Conservation (phyloP, 257 asterid species). For the Fraxinus pennsylvanica region DNA sequence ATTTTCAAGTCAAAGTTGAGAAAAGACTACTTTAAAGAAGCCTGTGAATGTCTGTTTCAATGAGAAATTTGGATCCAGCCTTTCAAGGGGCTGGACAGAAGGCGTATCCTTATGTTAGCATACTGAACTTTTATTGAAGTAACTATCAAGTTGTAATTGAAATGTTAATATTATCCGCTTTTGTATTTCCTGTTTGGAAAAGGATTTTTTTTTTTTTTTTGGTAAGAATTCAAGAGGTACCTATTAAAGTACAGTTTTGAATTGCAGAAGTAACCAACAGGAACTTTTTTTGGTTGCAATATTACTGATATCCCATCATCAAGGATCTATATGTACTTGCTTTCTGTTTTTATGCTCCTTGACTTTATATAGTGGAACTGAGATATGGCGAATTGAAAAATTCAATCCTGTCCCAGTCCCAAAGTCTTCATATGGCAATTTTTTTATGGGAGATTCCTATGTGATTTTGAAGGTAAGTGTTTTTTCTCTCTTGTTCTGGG, state of each 20-base stretch:
- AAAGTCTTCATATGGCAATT: conserved; percentile 62
- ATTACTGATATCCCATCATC: conserved; percentile 11
- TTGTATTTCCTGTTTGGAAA: conserved; percentile 10
- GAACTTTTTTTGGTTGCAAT: not conserved
- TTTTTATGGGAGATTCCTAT: conserved; percentile 79
- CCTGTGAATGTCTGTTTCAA: conserved; percentile 69
- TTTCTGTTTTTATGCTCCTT: conserved; percentile 29
- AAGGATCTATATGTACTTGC: conserved; percentile 16
- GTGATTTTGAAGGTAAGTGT: conserved; percentile 64
- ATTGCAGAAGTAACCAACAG: not conserved
- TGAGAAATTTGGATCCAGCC: conserved; percentile 74
- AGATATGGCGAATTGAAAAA: conserved; percentile 80
- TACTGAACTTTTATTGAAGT: not conserved
- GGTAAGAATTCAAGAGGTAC: not conserved
- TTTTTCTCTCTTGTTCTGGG: not conserved
- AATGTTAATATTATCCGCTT: not conserved
- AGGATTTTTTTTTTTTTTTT: not conserved
- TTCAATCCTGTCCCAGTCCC: conserved; percentile 60
- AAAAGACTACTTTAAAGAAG: conserved; percentile 26
- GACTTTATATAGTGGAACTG: conserved; percentile 63
- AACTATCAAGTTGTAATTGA: conserved; percentile 13
- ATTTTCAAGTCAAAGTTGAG: conserved; percentile 39
- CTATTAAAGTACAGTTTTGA: conserved; percentile 1
- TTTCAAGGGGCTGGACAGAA: conserved; percentile 74
- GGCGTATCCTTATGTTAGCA: conserved; percentile 59